phyloP scores from a whole-genome alignment of 257 asterid genomes.

The Prunella vulgaris region DNA sequence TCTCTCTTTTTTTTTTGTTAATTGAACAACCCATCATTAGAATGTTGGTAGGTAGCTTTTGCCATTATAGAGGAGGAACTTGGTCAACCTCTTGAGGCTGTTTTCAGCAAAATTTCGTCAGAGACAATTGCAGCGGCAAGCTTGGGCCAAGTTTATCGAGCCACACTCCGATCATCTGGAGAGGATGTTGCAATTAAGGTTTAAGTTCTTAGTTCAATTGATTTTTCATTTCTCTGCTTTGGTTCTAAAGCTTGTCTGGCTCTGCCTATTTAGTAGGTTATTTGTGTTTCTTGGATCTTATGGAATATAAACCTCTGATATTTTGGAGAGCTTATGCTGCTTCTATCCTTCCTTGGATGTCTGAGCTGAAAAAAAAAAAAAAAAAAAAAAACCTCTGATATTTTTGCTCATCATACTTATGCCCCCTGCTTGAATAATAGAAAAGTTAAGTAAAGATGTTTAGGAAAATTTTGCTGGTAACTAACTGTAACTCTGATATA shows the following conservation, averaged over 20 bases:
- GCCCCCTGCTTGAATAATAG: neutral
- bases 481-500: neutral
- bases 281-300: neutral
- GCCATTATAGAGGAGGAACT: constrained; percentile 94
- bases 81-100: constrained; percentile 97
- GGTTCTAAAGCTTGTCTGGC: constrained; percentile 13
- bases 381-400: no score
- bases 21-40: constrained; percentile 43
- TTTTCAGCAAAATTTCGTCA: constrained; percentile 92
- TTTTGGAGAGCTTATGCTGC: no score
- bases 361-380: no score
- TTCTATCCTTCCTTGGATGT: no score
- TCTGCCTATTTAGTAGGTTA: neutral
- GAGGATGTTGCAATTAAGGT: constrained; percentile 99
- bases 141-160: constrained; percentile 99
- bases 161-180: constrained; percentile 86
- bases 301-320: no score
- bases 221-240: constrained; percentile 12
- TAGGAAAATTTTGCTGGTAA: neutral
- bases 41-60: constrained; percentile 91
- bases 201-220: constrained; percentile 13
- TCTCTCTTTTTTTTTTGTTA: constrained; percentile 18
- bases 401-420: constrained; percentile 11
- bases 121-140: constrained; percentile 98
- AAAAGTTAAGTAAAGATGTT: neutral